Base-by-base conservation (phyloP, 257 asterid species). In the Ophiorrhiza pumila region DNA sequence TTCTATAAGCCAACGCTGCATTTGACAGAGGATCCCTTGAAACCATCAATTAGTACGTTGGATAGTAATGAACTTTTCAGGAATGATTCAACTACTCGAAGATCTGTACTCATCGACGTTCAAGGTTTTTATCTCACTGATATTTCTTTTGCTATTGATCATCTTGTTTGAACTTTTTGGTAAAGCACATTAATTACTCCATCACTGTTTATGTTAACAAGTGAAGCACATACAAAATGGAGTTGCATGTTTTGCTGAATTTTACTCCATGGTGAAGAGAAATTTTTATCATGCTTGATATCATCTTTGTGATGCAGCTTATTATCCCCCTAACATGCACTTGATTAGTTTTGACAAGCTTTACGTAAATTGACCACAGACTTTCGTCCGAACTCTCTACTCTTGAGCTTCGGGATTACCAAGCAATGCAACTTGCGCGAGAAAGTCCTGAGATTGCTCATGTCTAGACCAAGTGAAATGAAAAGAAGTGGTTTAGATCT, bases 401-500 rank as follows among this genome's bases (percentile, higher is more conserved):
- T 39, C 69, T 81, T 91, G 41, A 79, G 92, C 85, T 76, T 76
- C 60, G 93, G 91, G 74, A 81, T 90, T 73, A 89, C 87, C 0
- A 92, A 89, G 46, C 90, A 86, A 52, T 86, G 86, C 74, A 68
- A 74, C 60, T 78, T 72, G 76, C 90, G 81, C 6, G 97, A 90
- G 78, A 84, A 76, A 74, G 78, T 89, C 78, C 35, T 80, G 86
- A 87, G 90, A 82, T 80, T 83, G 57, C 87, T 95, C 14, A 63
- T 83, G 49, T 86, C 91, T 27, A 85, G 91, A 75, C 83, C 87
- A 67, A 79, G 77, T 52, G 89, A 83, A 77, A 84, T 72, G 68
- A 87, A 86, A 71, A 79, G 78, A 37, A 74, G 77, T 65, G 76
- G 82, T 62, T 68, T 81, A 65, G 87, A 83, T 73, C 49, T 81